Base-by-base conservation (phyloP, 805 yeast species). In the Wickerhamiella galacta region DNA sequence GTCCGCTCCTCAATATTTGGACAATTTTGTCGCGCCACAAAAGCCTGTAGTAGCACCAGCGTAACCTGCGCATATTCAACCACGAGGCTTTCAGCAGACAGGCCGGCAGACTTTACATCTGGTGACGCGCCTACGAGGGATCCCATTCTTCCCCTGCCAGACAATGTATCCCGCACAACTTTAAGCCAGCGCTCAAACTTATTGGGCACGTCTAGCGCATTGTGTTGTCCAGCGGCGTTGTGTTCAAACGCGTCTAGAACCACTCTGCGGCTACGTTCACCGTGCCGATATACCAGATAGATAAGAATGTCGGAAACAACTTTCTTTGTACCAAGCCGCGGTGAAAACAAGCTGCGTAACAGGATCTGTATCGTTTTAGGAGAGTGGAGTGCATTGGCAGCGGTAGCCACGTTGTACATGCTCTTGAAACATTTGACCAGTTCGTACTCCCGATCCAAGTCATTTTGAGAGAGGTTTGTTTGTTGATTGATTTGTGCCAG, bases 121-220 rank as follows among this genome's bases (percentile, higher is more conserved):
- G 76, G 90, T 37, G 81, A 75, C 0, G 95, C 93, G 2, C 95
- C 95, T 6, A 87, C 96, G 46, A 76, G 54, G 1, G 95, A 80
- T 8, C 95, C 94, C 66, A 79, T 64, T 45, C 72, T 76, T 6
- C 96, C 96, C 44, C 85, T 66, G 2, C 95, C 95, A 36, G 73
- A 81, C 28, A 82, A 46, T 0, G 85, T 75, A 31, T 66, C 68
- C 32, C 66, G 75, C 3, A 81, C 74, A 9, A 71, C 57, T 31
- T 59, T 55, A 28, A 81, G 48, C 94, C 94, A 82, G 23, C 75
- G 64, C 39, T 73, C 78, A 43, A 76, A 72, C 25, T 76, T 53
- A 59, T 68, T 40, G 61, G 57, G 11, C 56, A 48, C 49, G 5
- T 14, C 17, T 9, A 6, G 11, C 4, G 25, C 14, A 9, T 24